phyloP scores from a whole-genome alignment of 352 stramenopile species.

The Phytophthora cactorum region DNA sequence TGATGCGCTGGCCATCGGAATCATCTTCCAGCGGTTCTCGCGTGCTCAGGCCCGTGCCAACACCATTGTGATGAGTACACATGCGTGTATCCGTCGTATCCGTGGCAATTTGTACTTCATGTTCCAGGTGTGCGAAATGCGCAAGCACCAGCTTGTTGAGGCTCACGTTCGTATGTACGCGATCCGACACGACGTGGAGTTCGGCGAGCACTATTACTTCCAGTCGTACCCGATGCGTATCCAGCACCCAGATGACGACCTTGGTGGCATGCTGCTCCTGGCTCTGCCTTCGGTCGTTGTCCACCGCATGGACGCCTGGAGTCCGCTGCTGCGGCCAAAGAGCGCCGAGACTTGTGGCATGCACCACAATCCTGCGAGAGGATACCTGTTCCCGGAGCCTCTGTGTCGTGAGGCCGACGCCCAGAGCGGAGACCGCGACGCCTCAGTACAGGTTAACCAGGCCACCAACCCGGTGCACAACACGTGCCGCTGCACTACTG shows the following conservation, averaged over 20 bases:
- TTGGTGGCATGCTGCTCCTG: conserved; percentile 90
- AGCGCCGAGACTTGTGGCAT: conserved; percentile 43
- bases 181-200: conserved; percentile 79
- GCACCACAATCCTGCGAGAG: conserved; percentile 69
- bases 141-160: conserved; percentile 95
- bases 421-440: conserved; percentile 72
- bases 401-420: conserved; percentile 62
- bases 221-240: conserved; percentile 95
- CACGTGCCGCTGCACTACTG: conserved; percentile 47
- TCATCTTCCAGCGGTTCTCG: conserved; percentile 95
- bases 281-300: conserved; percentile 93
- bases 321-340: conserved; percentile 87
- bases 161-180: conserved; percentile 95
- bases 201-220: conserved; percentile 83
- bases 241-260: conserved; percentile 93
- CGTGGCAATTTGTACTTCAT: conserved; percentile 94
- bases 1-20: conserved; percentile 93
- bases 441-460: conserved; percentile 34
- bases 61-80: conserved; percentile 95
- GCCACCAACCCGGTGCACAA: conserved; percentile 42
- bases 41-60: conserved; percentile 89
- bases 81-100: conserved; percentile 90
- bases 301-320: conserved; percentile 93
- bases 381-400: conserved; percentile 77
- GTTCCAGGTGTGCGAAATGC: conserved; percentile 90